A percentile compares a stretch with the other conserved stretches of the same genome.
phyloP scores from a whole-genome alignment of 1,284 basidiomycete genomes.

The Leccinum solheimii region DNA sequence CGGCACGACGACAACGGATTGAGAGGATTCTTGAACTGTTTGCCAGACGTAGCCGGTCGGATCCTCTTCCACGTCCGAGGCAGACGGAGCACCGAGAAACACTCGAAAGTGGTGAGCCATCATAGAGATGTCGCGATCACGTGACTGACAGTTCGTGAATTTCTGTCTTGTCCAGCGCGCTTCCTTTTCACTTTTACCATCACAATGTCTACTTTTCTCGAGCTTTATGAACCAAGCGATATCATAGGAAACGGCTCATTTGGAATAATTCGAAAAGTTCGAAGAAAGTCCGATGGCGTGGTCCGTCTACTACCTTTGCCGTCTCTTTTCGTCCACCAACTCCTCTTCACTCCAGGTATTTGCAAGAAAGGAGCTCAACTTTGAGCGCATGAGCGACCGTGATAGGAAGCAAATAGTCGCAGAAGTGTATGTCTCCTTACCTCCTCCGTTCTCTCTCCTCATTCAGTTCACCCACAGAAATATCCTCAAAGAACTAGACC shows the following conservation, averaged over 20 bases:
- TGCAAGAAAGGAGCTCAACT: slow-evolving; percentile 94
- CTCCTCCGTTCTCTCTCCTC: neutral
- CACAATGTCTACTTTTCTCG: slow-evolving; percentile 50
- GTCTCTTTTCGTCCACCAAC: neutral
- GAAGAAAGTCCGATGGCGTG: slow-evolving; percentile 80
- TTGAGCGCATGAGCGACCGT: slow-evolving; percentile 90
- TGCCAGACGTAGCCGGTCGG: slow-evolving; percentile 41
- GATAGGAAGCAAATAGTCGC: slow-evolving; percentile 94
- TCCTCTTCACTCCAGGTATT: slow-evolving; percentile 55
- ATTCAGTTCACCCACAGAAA: slow-evolving; percentile 56
- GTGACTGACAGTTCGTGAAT: slow-evolving; percentile 20
- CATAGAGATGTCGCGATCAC: slow-evolving; percentile 29
- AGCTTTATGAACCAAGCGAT: slow-evolving; percentile 84
- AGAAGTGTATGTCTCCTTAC: slow-evolving; percentile 80
- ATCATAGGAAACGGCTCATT: slow-evolving; percentile 97
- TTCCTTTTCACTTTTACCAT: neutral
- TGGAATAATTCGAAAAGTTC: slow-evolving; percentile 93
- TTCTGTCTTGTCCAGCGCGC: slow-evolving; percentile 22
- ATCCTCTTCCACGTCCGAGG: slow-evolving; percentile 31
- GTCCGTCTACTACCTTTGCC: slow-evolving; percentile 49
- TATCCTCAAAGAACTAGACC: slow-evolving; percentile 91
- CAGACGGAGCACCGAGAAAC: slow-evolving; percentile 51
- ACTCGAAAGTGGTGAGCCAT: slow-evolving; percentile 35
- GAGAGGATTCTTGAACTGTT: slow-evolving; percentile 19
- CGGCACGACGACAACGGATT: slow-evolving; percentile 2